phyloP scores from a whole-genome alignment of 345 rosid species.

The Lumnitzera littorea region DNA sequence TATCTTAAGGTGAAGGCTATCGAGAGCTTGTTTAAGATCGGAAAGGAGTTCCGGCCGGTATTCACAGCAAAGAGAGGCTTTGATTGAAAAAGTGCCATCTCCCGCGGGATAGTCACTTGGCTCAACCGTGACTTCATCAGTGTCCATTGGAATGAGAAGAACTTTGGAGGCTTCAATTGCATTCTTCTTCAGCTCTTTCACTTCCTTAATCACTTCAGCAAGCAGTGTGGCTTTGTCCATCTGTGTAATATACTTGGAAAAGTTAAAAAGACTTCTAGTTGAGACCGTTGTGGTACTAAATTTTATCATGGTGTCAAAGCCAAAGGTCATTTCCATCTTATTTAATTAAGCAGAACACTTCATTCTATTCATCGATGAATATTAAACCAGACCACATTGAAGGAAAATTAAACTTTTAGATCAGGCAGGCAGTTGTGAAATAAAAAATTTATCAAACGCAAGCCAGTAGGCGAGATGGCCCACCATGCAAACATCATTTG shows the following conservation, averaged over 20 bases:
- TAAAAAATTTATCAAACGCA: too few relatives aligned
- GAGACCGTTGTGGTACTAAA: too few relatives aligned
- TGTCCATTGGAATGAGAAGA: constrained; percentile 41
- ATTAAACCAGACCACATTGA: too few relatives aligned
- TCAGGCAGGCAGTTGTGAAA: too few relatives aligned
- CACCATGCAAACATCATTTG: too few relatives aligned
- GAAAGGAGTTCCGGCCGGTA: constrained; percentile 42
- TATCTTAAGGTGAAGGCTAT: constrained; percentile 34
- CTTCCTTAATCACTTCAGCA: constrained; percentile 44
- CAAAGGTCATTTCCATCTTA: too few relatives aligned
- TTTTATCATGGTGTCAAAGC: too few relatives aligned
- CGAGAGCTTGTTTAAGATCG: constrained; percentile 41
- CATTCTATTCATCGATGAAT: too few relatives aligned
- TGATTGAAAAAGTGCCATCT: constrained; percentile 22
- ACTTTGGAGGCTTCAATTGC: constrained; percentile 40
- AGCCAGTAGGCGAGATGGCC: too few relatives aligned
- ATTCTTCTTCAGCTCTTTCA: constrained; percentile 41
- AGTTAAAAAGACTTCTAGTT: background rate
- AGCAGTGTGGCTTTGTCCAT: constrained; percentile 80
- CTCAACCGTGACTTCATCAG: constrained; percentile 49
- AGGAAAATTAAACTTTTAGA: too few relatives aligned
- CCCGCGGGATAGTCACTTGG: constrained; percentile 9
- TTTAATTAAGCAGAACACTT: too few relatives aligned
- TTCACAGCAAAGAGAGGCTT: constrained; percentile 51
- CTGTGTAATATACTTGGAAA: constrained; percentile 12